phyloP scores from a whole-genome alignment of 345 rosid species.

The Angophora floribunda region DNA sequence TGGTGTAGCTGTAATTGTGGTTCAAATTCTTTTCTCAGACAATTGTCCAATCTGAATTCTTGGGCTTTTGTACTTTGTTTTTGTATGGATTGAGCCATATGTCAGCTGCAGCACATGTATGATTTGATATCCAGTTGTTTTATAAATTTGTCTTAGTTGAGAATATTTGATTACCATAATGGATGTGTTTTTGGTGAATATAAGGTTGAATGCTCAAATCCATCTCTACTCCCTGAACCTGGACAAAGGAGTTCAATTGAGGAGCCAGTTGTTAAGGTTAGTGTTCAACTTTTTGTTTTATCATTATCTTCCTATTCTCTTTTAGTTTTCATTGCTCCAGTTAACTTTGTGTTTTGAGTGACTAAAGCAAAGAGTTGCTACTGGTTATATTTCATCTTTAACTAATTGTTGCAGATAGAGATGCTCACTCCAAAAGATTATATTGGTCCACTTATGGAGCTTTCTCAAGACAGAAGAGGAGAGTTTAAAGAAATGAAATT shows the following conservation, averaged over 20 bases:
- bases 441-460: slow-evolving; percentile 94
- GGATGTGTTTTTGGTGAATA: slow-evolving; percentile 2
- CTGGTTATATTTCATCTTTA: slow-evolving; percentile 4
- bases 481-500: slow-evolving; percentile 91
- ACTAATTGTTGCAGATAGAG: slow-evolving; percentile 56
- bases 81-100: background rate
- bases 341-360: background rate
- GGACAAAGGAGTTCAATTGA: slow-evolving; percentile 83
- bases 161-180: slow-evolving; percentile 7
- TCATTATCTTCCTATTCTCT: background rate
- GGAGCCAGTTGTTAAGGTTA: slow-evolving; percentile 92
- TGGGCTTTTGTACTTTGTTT: background rate
- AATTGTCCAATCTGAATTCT: background rate
- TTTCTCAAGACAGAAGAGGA: slow-evolving; percentile 96
- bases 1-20: background rate
- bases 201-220: slow-evolving; percentile 96
- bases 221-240: slow-evolving; percentile 93
- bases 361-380: background rate
- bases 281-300: background rate
- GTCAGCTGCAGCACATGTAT: background rate
- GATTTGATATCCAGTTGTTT: background rate
- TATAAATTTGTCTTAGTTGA: background rate
- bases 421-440: slow-evolving; percentile 94
- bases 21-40: background rate
- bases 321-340: background rate